These are phyloP conservation scores for Coniferiporia sulphurascens DNA, from an alignment of 1,284 basidiomycete species.

Conservation along the genomic window DNA sequence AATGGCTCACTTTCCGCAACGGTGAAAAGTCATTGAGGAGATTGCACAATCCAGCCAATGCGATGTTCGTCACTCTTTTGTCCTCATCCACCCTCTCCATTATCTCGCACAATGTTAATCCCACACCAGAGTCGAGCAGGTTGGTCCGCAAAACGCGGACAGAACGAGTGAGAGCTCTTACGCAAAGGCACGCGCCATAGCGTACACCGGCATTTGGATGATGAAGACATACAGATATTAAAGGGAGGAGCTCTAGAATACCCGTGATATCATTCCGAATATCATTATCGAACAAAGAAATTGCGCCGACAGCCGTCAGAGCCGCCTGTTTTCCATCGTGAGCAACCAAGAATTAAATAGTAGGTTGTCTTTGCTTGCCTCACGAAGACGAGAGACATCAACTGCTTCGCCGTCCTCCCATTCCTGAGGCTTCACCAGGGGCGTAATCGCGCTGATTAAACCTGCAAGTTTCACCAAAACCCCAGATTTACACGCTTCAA, in stretches of 20 bases:
- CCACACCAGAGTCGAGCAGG: constrained; percentile 77
- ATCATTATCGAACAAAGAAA: constrained; percentile 66
- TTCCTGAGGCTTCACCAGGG: constrained; percentile 34
- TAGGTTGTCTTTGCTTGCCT: constrained; percentile 42
- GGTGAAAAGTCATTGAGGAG: constrained; percentile 85
- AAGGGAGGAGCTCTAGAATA: constrained; percentile 44
- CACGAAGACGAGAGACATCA: constrained; percentile 51
- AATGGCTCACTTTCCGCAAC: constrained; percentile 51
- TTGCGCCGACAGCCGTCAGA: constrained; percentile 63
- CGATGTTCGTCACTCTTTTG: constrained; percentile 65
- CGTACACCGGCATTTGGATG: constrained; percentile 72
- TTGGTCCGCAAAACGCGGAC: constrained; percentile 78
- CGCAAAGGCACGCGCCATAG: constrained; percentile 80
- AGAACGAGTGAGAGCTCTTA: constrained; percentile 74
- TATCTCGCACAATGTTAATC: constrained; percentile 60
- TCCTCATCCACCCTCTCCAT: constrained; percentile 58
- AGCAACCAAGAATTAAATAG: not conserved
- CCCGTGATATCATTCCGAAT: constrained; percentile 66
- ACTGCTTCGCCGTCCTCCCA: constrained; percentile 63
- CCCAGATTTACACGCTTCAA: constrained; percentile 60
- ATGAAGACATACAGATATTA: constrained; percentile 48
- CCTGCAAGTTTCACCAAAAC: constrained; percentile 45
- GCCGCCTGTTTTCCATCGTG: constrained; percentile 45
- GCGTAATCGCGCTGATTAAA: constrained; percentile 50
- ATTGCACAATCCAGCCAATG: constrained; percentile 77